A percentile compares a stretch with the other conserved stretches of the same genome.
Conservation (phyloP, 2,329 filamentous ascomycete species). For the Penicillium verrucosum region DNA sequence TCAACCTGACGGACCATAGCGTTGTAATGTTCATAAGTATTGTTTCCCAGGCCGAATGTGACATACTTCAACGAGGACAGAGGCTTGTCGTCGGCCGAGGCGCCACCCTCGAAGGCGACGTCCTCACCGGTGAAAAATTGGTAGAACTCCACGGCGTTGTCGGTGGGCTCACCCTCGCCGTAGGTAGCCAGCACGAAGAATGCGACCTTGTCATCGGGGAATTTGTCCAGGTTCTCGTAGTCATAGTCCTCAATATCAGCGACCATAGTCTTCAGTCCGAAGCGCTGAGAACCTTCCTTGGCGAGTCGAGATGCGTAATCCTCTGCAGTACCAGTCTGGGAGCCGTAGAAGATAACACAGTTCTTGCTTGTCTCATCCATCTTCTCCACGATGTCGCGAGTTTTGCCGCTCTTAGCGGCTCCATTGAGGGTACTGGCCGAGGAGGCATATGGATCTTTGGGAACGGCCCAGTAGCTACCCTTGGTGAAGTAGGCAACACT, state of each 20-base stretch:
- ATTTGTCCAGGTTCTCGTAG: slow-evolving; percentile 84
- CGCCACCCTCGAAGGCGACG: slow-evolving; percentile 71
- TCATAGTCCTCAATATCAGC: slow-evolving; percentile 98
- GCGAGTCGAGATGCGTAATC: slow-evolving; percentile 95
- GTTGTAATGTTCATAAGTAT: slow-evolving; percentile 99
- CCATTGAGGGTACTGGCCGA: slow-evolving; percentile 61
- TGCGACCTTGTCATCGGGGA: slow-evolving; percentile 85
- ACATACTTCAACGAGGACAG: slow-evolving; percentile 87
- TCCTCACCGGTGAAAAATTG: slow-evolving; percentile 87
- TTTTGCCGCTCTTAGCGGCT: slow-evolving; percentile 73
- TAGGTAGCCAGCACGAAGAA: slow-evolving; percentile 98
- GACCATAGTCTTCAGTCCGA: slow-evolving; percentile 96
- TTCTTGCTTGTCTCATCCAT: slow-evolving; percentile 96
- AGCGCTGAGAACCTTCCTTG: slow-evolving; percentile 95
- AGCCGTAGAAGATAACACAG: slow-evolving; percentile 97
- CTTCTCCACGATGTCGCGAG: slow-evolving; percentile 89
- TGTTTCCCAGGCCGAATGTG: slow-evolving; percentile 94
- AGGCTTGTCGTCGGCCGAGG: slow-evolving; percentile 61
- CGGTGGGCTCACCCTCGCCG: slow-evolving; percentile 95
- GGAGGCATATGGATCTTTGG: slow-evolving; percentile 82
- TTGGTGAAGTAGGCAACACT: slow-evolving; percentile 97
- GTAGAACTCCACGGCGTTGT: slow-evolving; percentile 98
- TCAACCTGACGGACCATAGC: slow-evolving; percentile 93
- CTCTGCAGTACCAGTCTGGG: slow-evolving; percentile 96
- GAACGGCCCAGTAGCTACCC: slow-evolving; percentile 78